A percentile compares a stretch with the other conserved stretches of the same genome.
These are phyloP conservation scores for Mesotaenium endlicherianum DNA, from an alignment of 139 green algal species.

Conservation along the genomic window DNA sequence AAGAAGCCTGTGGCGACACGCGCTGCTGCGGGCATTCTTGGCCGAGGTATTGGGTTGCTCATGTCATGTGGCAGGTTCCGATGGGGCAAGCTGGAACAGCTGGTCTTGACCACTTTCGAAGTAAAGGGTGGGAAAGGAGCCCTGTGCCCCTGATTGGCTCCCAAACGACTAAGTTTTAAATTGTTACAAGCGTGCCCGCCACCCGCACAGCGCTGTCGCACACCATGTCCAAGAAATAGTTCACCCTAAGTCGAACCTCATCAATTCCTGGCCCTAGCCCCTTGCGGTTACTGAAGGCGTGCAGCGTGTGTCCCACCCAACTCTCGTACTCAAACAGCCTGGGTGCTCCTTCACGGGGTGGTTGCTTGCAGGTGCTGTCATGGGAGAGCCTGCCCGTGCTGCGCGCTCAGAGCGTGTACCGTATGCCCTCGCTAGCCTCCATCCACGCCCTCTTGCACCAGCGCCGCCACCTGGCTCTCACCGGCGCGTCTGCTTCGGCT, in stretches of 20 bases:
- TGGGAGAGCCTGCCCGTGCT: conserved; percentile 46
- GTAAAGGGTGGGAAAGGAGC: too few species aligned
- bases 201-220: neutral
- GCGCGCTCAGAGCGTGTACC: conserved; percentile 25
- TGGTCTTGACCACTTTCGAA: too few species aligned
- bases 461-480: too few species aligned
- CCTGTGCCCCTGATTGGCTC: too few species aligned
- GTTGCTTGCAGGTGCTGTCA: conserved; percentile 38
- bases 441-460: conserved; percentile 7
- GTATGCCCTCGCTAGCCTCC: conserved; percentile 26
- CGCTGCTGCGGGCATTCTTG: too few species aligned
- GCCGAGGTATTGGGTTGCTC: too few species aligned
- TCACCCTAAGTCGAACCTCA: neutral
- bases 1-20: too few species aligned
- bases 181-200: neutral
- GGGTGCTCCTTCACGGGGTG: neutral
- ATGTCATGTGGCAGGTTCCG: too few species aligned
- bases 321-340: neutral
- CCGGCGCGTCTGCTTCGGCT: too few species aligned
- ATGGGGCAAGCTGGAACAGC: too few species aligned
- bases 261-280: neutral
- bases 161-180: neutral
- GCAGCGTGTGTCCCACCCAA: too few species aligned
- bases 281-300: neutral
- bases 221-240: neutral